Evolutionary conservation across 2,329 filamentous ascomycete species (phyloP).

Genomic region (Diaporthe sp.): DNA sequence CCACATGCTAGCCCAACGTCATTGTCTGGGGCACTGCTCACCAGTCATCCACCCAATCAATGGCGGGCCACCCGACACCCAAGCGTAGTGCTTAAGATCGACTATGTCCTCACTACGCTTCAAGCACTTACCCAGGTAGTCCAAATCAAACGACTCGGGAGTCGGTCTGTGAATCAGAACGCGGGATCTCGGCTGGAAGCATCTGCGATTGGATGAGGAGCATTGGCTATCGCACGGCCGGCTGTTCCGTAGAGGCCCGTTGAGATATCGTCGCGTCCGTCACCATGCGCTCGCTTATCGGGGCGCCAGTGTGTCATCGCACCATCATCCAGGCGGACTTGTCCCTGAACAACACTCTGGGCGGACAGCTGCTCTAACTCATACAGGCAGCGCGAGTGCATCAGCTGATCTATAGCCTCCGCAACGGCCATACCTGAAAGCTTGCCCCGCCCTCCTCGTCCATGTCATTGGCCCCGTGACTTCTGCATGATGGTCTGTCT

Average conservation of each 20-base stretch:
- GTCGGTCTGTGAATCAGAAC: background rate
- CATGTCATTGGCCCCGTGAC: slow-evolving; percentile 15
- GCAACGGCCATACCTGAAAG: background rate
- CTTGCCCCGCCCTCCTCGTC: background rate
- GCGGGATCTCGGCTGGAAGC: background rate
- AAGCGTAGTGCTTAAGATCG: background rate
- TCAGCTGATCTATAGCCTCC: background rate
- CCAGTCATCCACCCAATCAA: background rate
- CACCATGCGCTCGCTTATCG: background rate
- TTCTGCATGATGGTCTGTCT: background rate
- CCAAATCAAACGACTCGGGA: background rate
- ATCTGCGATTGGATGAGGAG: slow-evolving; percentile 5
- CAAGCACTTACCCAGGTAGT: background rate
- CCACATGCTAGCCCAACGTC: background rate
- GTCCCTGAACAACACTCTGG: background rate
- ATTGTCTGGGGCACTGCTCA: background rate
- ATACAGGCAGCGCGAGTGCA: background rate
- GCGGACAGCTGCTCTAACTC: background rate
- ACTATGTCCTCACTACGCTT: background rate
- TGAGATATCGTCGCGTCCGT: background rate
- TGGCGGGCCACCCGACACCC: background rate
- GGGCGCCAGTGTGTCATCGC: slow-evolving; percentile 17
- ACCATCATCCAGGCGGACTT: background rate
- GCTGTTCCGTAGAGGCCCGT: background rate
- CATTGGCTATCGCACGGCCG: background rate